These are phyloP conservation scores for Alopecurus myosuroides DNA, from an alignment of 176 grass and related monocot species.

Conservation along the genomic window DNA sequence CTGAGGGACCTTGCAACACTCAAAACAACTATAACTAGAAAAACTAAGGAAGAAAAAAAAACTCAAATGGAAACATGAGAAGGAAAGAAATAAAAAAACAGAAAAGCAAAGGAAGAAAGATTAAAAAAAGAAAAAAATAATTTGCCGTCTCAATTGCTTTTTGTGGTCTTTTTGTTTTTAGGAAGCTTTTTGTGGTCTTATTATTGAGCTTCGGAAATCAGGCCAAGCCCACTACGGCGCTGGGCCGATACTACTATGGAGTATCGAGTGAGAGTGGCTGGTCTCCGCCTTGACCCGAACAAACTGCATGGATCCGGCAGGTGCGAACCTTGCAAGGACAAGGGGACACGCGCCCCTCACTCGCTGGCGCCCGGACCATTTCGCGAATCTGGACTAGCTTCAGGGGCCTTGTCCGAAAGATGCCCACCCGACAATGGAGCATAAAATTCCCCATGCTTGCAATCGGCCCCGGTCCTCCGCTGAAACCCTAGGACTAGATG, in stretches of 20 bases:
- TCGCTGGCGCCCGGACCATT: not conserved
- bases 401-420: conserved; percentile 1
- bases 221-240: not conserved
- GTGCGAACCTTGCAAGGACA: not conserved
- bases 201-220: not conserved
- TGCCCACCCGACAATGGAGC: conserved; percentile 17
- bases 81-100: too few species aligned
- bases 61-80: too few species aligned
- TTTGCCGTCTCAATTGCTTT: too few species aligned
- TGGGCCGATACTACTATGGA: not conserved
- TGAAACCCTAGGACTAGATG: conserved; percentile 32
- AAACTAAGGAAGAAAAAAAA: too few species aligned
- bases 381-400: not conserved
- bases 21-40: too few species aligned
- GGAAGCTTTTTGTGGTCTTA: too few species aligned
- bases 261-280: not conserved
- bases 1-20: too few species aligned
- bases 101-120: too few species aligned
- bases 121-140: too few species aligned
- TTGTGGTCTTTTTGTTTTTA: too few species aligned
- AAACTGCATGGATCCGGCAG: not conserved
- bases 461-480: not conserved
- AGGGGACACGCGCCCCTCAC: not conserved
- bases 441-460: conserved; percentile 38
- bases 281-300: not conserved